Conservation (phyloP, 139 green algal species). For the Nannochloris sp. region DNA sequence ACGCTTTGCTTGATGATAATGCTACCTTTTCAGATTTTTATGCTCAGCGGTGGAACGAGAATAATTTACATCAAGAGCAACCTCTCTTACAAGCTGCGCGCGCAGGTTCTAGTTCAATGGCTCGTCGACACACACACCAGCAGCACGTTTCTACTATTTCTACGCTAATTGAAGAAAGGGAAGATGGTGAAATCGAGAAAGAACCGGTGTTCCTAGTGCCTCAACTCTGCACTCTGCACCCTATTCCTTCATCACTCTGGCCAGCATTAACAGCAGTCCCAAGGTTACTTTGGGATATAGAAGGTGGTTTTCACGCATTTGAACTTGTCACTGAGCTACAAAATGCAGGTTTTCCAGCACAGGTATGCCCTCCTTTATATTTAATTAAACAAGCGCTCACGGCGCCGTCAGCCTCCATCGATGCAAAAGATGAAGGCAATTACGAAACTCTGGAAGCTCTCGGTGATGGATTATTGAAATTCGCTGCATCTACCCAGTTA, state of each 20-base stretch:
- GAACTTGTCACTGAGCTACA: conserved; percentile 27
- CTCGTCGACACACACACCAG: too few relatives aligned
- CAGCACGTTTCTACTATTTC: too few relatives aligned
- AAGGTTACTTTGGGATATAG: conserved; percentile 26
- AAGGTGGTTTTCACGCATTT: conserved; percentile 16
- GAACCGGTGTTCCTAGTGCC: conserved; percentile 27
- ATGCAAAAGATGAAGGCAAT: conserved; percentile 10
- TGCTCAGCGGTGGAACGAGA: conserved; percentile 10
- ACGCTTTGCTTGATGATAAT: neutral
- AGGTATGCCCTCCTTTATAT: conserved; percentile 1
- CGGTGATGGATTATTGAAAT: conserved; percentile 42
- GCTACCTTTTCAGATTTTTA: conserved; percentile 14
- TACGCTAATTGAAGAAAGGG: neutral
- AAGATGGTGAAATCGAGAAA: too few relatives aligned
- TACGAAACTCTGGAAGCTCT: conserved; percentile 41
- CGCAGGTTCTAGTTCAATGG: too few relatives aligned
- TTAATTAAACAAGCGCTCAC: conserved; percentile 31
- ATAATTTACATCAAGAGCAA: conserved; percentile 7
- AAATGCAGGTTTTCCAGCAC: neutral
- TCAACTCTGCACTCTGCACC: conserved; percentile 29
- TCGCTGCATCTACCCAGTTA: conserved; percentile 19
- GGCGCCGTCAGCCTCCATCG: conserved; percentile 11
- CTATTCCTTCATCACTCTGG: conserved; percentile 16
- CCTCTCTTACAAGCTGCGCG: conserved; percentile 18
- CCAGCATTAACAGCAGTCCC: conserved; percentile 14